These are phyloP conservation scores for Nemania abortiva DNA, from an alignment of 2,329 filamentous ascomycete genomes.

Conservation along the genomic window DNA sequence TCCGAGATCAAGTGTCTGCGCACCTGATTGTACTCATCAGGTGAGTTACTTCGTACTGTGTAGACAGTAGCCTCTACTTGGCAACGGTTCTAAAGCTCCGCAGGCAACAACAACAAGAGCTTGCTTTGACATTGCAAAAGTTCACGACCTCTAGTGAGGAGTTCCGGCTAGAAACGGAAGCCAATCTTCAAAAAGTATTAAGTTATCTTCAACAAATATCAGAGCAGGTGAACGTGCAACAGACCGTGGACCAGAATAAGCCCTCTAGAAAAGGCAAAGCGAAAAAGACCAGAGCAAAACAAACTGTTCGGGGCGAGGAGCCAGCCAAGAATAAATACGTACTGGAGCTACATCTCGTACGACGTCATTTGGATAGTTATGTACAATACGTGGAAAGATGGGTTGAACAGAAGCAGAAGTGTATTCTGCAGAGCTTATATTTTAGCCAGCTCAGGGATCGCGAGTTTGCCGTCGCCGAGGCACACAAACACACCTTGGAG, in stretches of 20 bases:
- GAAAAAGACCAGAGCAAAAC: background rate
- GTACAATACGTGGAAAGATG: background rate
- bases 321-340: background rate
- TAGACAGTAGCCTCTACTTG: background rate
- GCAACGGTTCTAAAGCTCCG: background rate
- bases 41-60: background rate
- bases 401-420: constrained; percentile 1
- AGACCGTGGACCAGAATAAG: background rate
- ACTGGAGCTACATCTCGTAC: background rate
- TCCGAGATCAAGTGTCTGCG: background rate
- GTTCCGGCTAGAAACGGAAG: background rate
- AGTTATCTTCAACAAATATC: background rate
- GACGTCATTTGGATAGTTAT: background rate
- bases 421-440: background rate
- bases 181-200: background rate
- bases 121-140: background rate
- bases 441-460: background rate
- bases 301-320: background rate
- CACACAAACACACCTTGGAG: background rate
- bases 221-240: background rate
- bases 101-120: constrained; percentile 2
- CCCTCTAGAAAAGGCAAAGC: background rate
- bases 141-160: background rate
- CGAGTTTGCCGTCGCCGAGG: background rate
- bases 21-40: background rate